phyloP scores from a whole-genome alignment of 192 early-diverging fungal species.

The Haplosporangium gracile region DNA sequence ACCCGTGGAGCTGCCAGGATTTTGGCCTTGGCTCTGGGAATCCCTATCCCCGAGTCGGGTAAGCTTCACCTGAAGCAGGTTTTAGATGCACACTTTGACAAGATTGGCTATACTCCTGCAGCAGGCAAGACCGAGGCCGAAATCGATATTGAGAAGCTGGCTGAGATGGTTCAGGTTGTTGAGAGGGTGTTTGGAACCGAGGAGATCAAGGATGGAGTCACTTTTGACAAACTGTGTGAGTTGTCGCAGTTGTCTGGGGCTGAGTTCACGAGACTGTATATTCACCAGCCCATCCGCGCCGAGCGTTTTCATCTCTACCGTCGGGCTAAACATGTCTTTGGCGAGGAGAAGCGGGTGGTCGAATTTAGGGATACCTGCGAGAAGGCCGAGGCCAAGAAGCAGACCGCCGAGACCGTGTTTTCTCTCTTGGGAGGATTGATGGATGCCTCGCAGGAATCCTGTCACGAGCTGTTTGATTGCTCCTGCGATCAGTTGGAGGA shows the following conservation, averaged over 20 bases:
- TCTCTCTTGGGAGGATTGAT: slow-evolving; percentile 84
- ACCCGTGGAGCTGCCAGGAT: slow-evolving; percentile 83
- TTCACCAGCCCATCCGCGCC: slow-evolving; percentile 68
- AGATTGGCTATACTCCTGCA: slow-evolving; percentile 20
- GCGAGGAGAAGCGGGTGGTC: slow-evolving; percentile 85
- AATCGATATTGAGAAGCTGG: slow-evolving; percentile 55
- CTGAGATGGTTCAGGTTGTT: slow-evolving; percentile 56
- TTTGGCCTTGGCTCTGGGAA: slow-evolving; percentile 65
- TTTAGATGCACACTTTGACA: slow-evolving; percentile 61
- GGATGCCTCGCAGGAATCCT: slow-evolving; percentile 90
- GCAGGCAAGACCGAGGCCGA: slow-evolving; percentile 57
- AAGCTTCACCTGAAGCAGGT: slow-evolving; percentile 59
- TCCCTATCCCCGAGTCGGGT: slow-evolving; percentile 39
- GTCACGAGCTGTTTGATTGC: slow-evolving; percentile 87
- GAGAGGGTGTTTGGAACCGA: slow-evolving; percentile 48
- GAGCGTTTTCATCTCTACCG: slow-evolving; percentile 81
- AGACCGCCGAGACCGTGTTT: slow-evolving; percentile 47
- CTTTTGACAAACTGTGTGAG: slow-evolving; percentile 44
- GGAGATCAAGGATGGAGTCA: slow-evolving; percentile 37
- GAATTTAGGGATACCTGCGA: slow-evolving; percentile 75
- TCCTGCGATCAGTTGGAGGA: slow-evolving; percentile 88
- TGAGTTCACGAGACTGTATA: slow-evolving; percentile 62
- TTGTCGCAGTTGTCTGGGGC: slow-evolving; percentile 52
- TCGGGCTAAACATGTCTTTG: slow-evolving; percentile 87
- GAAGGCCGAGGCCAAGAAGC: slow-evolving; percentile 27